Evolutionary conservation across 2,329 filamentous ascomycete genomes (phyloP).

Genomic region (Leptographium flavum): DNA sequence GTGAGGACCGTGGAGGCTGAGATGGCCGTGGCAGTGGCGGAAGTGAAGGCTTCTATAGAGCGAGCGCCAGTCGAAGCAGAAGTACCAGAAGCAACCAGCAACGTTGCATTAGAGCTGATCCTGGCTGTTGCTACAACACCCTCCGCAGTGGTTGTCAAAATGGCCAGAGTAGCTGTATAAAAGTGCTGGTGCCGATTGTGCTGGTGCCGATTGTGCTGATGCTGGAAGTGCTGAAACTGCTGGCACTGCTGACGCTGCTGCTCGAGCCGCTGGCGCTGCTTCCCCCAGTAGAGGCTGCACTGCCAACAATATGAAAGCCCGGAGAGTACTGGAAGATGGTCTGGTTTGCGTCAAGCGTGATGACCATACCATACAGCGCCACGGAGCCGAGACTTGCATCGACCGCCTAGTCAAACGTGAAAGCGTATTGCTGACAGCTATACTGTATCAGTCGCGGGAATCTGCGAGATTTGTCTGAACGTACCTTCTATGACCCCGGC

Average conservation of each 20-base stretch:
- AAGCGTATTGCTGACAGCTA: constrained; percentile 28
- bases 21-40: not conserved
- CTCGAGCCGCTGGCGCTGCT: too few species aligned
- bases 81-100: too few species aligned
- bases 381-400: constrained; percentile 24
- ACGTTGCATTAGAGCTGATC: too few species aligned
- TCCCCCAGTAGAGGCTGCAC: too few species aligned
- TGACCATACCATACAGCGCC: constrained; percentile 39
- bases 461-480: not conserved
- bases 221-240: not conserved
- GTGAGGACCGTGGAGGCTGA: not conserved
- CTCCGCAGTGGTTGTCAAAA: too few species aligned
- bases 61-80: too few species aligned
- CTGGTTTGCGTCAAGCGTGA: constrained; percentile 31
- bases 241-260: not conserved
- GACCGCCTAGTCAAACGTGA: constrained; percentile 35
- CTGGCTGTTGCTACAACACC: too few species aligned
- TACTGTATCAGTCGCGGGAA: not conserved
- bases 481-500: constrained; percentile 3
- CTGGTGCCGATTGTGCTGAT: not conserved
- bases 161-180: too few species aligned
- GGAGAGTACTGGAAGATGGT: constrained; percentile 45
- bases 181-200: too few species aligned
- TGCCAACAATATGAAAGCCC: constrained; percentile 38
- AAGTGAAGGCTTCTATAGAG: too few species aligned